A percentile compares a stretch with the other conserved stretches of the same genome.
Evolutionary conservation across 495 filamentous ascomycete genomes (phyloP).

Genomic region (Talaromyces stipitatus): DNA sequence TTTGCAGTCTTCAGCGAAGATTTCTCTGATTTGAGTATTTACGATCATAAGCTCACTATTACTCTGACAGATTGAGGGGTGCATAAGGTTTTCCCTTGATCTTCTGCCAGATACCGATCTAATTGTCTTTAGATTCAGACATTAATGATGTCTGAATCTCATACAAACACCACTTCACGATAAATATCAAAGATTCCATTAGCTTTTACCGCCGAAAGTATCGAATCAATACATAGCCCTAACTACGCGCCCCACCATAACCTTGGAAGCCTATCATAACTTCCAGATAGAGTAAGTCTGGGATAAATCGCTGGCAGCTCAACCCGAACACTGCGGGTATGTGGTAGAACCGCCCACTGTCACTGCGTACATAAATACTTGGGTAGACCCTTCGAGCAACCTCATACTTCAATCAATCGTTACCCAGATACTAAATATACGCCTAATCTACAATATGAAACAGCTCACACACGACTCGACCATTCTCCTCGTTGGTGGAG

Average conservation of each 20-base stretch:
- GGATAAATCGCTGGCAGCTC: too few relatives aligned
- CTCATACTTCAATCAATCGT: too few relatives aligned
- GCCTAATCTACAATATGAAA: not conserved
- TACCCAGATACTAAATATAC: not conserved
- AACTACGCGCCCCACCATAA: too few relatives aligned
- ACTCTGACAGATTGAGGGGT: not conserved
- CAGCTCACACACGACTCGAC: slow-evolving; percentile 4
- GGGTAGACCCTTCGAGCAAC: not conserved
- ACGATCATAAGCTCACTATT: not conserved
- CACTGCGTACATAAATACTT: too few relatives aligned
- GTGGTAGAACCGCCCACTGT: too few relatives aligned
- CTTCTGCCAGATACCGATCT: not conserved
- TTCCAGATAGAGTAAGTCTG: too few relatives aligned
- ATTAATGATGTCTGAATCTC: not conserved
- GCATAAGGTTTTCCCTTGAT: not conserved
- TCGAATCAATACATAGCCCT: too few relatives aligned
- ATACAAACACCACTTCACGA: too few relatives aligned
- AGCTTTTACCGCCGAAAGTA: too few relatives aligned
- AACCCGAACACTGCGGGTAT: too few relatives aligned
- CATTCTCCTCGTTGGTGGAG: slow-evolving; percentile 38
- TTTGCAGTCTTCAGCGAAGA: not conserved
- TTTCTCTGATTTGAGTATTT: not conserved
- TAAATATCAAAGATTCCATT: too few relatives aligned
- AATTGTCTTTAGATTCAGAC: not conserved
- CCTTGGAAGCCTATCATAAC: too few relatives aligned